Evolutionary conservation across 2,329 filamentous ascomycete species (phyloP).

Genomic region (Fusarium pininemorale): DNA sequence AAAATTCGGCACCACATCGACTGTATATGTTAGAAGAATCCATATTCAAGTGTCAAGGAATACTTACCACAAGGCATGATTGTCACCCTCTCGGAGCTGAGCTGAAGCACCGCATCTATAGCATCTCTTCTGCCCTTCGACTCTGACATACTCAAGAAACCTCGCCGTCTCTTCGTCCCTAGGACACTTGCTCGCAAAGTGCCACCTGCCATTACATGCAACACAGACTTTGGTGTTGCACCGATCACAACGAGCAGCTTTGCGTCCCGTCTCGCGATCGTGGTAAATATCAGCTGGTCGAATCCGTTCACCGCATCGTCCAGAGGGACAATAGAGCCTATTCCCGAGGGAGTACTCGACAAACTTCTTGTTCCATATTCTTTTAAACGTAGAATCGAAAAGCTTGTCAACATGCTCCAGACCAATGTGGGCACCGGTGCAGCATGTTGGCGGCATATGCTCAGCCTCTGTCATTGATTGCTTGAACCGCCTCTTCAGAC

Average conservation of each 20-base stretch:
- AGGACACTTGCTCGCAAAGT: constrained; percentile 74
- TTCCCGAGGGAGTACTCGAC: constrained; percentile 78
- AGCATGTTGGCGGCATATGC: constrained; percentile 88
- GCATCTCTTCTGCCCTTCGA: constrained; percentile 79
- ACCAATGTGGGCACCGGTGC: constrained; percentile 76
- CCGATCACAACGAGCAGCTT: constrained; percentile 73
- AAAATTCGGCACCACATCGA: constrained; percentile 85
- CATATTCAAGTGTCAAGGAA: background rate
- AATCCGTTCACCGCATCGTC: constrained; percentile 82
- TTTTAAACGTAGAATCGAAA: constrained; percentile 79
- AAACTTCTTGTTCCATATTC: constrained; percentile 82
- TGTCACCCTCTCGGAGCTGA: constrained; percentile 83
- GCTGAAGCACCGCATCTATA: constrained; percentile 78
- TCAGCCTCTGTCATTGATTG: constrained; percentile 79
- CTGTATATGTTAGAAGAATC: constrained; percentile 49
- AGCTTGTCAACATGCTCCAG: constrained; percentile 79
- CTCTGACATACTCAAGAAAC: constrained; percentile 71
- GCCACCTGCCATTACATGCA: constrained; percentile 78
- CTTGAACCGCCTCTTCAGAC: constrained; percentile 77
- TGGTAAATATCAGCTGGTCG: constrained; percentile 73
- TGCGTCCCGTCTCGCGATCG: constrained; percentile 64
- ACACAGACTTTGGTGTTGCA: constrained; percentile 81
- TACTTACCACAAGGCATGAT: constrained; percentile 86
- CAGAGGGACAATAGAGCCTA: constrained; percentile 79
- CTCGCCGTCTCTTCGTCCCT: constrained; percentile 72